Evolutionary conservation across 805 yeast genomes (phyloP).

Genomic region (Kodamaea lidongshanica): DNA sequence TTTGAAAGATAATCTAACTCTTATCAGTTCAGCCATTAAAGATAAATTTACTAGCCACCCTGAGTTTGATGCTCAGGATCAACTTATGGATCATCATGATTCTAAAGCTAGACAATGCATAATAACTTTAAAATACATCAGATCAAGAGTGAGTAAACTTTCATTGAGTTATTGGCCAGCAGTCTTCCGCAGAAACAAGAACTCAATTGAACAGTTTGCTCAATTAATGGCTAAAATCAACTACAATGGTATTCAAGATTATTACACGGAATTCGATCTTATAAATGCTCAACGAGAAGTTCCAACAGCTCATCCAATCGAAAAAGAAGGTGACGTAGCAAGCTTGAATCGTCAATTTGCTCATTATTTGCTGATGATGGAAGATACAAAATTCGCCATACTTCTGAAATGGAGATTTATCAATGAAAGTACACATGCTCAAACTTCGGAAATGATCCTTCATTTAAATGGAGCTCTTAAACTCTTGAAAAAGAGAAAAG

Average conservation of each 20-base stretch:
- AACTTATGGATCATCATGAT: slow-evolving; percentile 10
- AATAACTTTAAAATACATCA: slow-evolving; percentile 39
- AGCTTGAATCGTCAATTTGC: slow-evolving; percentile 23
- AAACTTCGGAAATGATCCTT: slow-evolving; percentile 35
- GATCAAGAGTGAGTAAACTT: slow-evolving; percentile 19
- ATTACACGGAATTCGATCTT: slow-evolving; percentile 26
- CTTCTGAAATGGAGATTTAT: slow-evolving; percentile 20
- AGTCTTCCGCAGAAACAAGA: slow-evolving; percentile 28
- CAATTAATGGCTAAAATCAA: slow-evolving; percentile 28
- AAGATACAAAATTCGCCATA: slow-evolving; percentile 10
- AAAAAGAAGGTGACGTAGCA: slow-evolving; percentile 19
- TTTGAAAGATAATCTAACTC: slow-evolving; percentile 11
- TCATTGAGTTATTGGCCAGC: slow-evolving; percentile 22
- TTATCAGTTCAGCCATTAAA: slow-evolving; percentile 9
- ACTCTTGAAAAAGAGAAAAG: slow-evolving; percentile 38
- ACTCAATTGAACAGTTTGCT: slow-evolving; percentile 24
- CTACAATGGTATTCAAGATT: slow-evolving; percentile 29
- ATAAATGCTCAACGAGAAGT: slow-evolving; percentile 22
- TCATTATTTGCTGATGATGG: slow-evolving; percentile 19
- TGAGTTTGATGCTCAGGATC: slow-evolving; percentile 10
- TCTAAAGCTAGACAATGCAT: slow-evolving; percentile 18
- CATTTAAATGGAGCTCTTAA: slow-evolving; percentile 32
- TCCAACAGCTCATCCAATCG: slow-evolving; percentile 34
- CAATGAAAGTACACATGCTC: slow-evolving; percentile 23
- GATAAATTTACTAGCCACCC: slow-evolving; percentile 8